Evolutionary conservation across 352 stramenopile genomes (phyloP).

Genomic region (Globisporangium middletonii): DNA sequence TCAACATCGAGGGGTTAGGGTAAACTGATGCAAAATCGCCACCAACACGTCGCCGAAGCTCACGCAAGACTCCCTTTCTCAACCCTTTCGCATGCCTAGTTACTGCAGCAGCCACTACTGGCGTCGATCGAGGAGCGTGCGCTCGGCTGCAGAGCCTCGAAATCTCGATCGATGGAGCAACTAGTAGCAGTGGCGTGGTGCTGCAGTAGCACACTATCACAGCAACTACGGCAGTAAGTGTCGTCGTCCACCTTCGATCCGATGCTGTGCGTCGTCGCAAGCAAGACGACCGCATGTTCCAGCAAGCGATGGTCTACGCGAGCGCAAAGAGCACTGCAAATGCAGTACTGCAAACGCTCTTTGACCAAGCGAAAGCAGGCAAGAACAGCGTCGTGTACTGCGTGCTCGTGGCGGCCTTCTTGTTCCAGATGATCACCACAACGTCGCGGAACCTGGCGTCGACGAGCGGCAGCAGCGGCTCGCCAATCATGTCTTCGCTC

Average conservation of each 20-base stretch:
- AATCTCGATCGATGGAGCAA: slow-evolving; percentile 27
- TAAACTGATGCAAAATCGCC: too few species aligned
- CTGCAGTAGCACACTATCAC: slow-evolving; percentile 18
- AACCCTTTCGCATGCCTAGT: too few species aligned
- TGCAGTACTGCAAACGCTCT: slow-evolving; percentile 67
- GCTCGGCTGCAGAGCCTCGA: slow-evolving; percentile 43
- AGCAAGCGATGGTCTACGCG: slow-evolving; percentile 22
- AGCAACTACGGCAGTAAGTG: not conserved
- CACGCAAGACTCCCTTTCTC: too few species aligned
- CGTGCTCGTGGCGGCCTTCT: slow-evolving; percentile 75
- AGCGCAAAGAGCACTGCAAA: slow-evolving; percentile 57
- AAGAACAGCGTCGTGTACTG: slow-evolving; percentile 71
- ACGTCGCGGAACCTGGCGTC: slow-evolving; percentile 40
- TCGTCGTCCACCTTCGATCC: slow-evolving; percentile 6
- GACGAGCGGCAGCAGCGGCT: slow-evolving; percentile 40
- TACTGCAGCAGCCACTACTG: too few species aligned
- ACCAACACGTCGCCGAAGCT: too few species aligned
- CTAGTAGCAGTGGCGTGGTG: too few species aligned
- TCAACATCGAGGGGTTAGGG: too few species aligned
- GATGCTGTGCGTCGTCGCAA: slow-evolving; percentile 42
- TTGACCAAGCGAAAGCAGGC: slow-evolving; percentile 57
- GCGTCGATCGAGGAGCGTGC: slow-evolving; percentile 29
- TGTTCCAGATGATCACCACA: slow-evolving; percentile 86
- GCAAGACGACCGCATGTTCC: slow-evolving; percentile 59
- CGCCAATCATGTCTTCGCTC: slow-evolving; percentile 39